Conservation (phyloP, 106 monocot genomes). For the Phalaenopsis equestris region DNA sequence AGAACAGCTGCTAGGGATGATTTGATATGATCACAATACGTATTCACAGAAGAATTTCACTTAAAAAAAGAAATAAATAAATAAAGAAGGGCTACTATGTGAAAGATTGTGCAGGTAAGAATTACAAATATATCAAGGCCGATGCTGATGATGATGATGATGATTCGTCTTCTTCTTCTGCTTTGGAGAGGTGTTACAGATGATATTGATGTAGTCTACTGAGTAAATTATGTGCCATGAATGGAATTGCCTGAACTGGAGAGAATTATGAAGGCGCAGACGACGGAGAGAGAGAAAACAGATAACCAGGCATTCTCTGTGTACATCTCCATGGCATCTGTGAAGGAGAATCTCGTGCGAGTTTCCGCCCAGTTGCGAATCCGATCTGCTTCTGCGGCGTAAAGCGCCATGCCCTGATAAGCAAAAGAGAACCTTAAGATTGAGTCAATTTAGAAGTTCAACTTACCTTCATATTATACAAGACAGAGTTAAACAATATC, state of each 20-base stretch:
- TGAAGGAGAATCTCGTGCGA: slow-evolving; percentile 88
- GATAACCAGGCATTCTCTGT: slow-evolving; percentile 87
- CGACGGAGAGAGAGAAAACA: slow-evolving; percentile 91
- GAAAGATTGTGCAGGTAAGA: neutral
- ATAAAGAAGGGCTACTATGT: neutral
- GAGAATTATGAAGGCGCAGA: slow-evolving; percentile 95
- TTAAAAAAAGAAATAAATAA: slow-evolving; percentile 23
- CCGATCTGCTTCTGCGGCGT: slow-evolving; percentile 91
- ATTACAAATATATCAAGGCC: neutral
- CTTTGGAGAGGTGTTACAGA: neutral
- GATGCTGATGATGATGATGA: neutral
- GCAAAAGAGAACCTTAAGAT: neutral
- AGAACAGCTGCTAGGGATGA: neutral
- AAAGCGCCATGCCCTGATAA: slow-evolving; percentile 71
- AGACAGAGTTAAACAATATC: too few species aligned
- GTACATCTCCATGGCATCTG: slow-evolving; percentile 99
- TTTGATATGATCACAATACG: neutral
- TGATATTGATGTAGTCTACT: neutral
- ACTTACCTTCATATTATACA: too few species aligned
- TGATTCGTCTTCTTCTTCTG: neutral
- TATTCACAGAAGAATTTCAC: slow-evolving; percentile 13
- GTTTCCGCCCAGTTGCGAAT: slow-evolving; percentile 97
- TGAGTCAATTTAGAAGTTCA: too few species aligned
- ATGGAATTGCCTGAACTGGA: slow-evolving; percentile 54
- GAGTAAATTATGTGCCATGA: too few species aligned